A percentile compares a stretch with the other conserved stretches of the same genome.
These are phyloP conservation scores for Melampsora larici-populina DNA, from an alignment of 1,284 basidiomycete genomes.

Conservation along the genomic window DNA sequence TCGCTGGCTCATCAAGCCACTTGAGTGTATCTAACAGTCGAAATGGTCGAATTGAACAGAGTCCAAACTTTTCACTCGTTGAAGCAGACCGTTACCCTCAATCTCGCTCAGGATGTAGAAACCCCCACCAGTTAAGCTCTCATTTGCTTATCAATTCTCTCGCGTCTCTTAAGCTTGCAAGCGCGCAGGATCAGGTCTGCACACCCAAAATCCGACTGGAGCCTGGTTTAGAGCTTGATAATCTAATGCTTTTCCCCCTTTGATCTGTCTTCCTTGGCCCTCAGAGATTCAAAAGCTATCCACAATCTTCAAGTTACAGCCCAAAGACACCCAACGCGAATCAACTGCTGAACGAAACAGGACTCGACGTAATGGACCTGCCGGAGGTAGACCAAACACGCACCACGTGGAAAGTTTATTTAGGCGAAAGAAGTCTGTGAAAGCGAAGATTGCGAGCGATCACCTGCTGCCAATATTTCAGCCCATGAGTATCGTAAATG, in stretches of 20 bases:
- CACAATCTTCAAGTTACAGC: background rate
- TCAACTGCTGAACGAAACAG: too few species aligned
- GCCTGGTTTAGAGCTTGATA: too few species aligned
- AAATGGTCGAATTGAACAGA: background rate
- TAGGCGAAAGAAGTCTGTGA: background rate
- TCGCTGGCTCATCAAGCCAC: too few species aligned
- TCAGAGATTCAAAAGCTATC: background rate
- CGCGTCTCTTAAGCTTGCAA: background rate
- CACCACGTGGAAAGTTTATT: too few species aligned
- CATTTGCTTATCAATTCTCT: background rate
- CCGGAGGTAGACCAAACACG: too few species aligned
- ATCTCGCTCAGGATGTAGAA: background rate
- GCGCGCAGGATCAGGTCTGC: too few species aligned
- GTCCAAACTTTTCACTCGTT: background rate
- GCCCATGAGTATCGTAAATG: background rate
- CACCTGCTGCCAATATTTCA: background rate
- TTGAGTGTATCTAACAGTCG: too few species aligned
- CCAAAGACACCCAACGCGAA: background rate
- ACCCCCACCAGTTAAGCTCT: background rate
- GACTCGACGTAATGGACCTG: too few species aligned
- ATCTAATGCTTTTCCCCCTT: too few species aligned
- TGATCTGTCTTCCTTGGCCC: too few species aligned
- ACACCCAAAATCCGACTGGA: too few species aligned
- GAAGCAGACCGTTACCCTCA: constrained; percentile 1
- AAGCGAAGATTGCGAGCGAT: background rate